Conservation (phyloP, 2,329 filamentous ascomycete species). For the Pyricularia pennisetigena region DNA sequence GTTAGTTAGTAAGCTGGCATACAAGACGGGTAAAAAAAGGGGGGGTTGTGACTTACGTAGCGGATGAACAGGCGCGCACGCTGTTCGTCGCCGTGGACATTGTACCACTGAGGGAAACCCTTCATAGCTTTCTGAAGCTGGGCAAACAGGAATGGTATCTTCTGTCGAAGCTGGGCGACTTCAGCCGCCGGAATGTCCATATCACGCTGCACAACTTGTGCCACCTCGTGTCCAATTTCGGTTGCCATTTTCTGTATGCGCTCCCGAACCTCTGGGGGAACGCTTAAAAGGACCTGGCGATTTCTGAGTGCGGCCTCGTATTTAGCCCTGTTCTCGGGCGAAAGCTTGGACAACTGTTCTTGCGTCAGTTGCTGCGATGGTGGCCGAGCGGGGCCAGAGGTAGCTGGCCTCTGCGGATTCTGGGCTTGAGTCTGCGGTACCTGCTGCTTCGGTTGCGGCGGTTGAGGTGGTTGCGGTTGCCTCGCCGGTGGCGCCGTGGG, state of each 20-base stretch:
- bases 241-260: not conserved
- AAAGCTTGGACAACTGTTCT: conserved; percentile 30
- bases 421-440: not conserved
- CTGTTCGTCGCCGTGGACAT: not conserved
- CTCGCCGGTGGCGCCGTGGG: conserved; percentile 11
- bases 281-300: not conserved
- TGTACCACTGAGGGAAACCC: not conserved
- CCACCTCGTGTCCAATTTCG: not conserved
- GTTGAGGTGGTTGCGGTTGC: conserved; percentile 16
- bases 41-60: conserved; percentile 28
- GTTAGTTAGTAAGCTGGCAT: conserved; percentile 21
- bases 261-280: not conserved
- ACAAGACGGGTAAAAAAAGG: not conserved
- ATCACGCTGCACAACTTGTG: not conserved
- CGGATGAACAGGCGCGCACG: conserved; percentile 43
- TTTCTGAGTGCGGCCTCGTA: conserved; percentile 27
- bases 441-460: conserved; percentile 15
- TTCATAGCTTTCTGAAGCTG: not conserved
- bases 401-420: not conserved
- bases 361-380: conserved; percentile 19
- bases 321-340: conserved; percentile 33
- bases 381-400: conserved; percentile 5
- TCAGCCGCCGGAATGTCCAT: not conserved
- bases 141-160: not conserved
- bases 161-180: not conserved